Base-by-base conservation (phyloP, 2,329 filamentous ascomycete genomes). In the Pseudogymnoascus sp. region DNA sequence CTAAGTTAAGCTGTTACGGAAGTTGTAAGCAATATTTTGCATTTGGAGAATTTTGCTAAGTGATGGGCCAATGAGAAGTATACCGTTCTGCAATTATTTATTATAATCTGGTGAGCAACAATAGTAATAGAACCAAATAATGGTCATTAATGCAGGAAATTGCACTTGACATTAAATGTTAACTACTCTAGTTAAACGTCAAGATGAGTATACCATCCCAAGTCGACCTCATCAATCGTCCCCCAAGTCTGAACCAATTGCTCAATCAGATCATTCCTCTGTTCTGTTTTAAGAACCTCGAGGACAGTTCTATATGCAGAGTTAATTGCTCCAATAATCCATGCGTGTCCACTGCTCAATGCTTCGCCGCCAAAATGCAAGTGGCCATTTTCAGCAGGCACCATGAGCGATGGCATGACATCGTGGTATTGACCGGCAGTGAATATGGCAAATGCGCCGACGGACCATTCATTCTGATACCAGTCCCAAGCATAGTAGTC, bases 371-470 rank as follows among this genome's bases (percentile, higher is more conserved):
- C 68, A 7, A 78, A 68, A 15, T 72, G 64, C 1, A 77, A 67
- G 4, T 70, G 69, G 0, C 71, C 66, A 1, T 70, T 64, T 0
- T 70, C 71, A 10, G 68, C 63, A 0, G 69, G 67, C 5, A 64
- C 64, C 18, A 66, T 64, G 13, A 77, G 67, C 1, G 67, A 59
- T 0, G 73, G 73, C 45, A 73, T 76, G 27, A 76, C 36, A 18
- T 72, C 69, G 1, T 66, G 67, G 67, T 76, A 79, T 61, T 78
- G 76, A 0, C 74, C 72, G 0, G 76, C 74, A 0, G 74, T 72
- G 33, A 77, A 78, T 5, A 73, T 68, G 0, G 75, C 76, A 62
- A 77, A 78, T 0, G 75, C 76, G 0, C 76, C 77, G 0, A 69
- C 66, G 0, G 69, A 70, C 7, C 68, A 67, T 0, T 69, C 68